Base-by-base conservation (phyloP, 768 basidiomycete species). In the Leccinum boreale region DNA sequence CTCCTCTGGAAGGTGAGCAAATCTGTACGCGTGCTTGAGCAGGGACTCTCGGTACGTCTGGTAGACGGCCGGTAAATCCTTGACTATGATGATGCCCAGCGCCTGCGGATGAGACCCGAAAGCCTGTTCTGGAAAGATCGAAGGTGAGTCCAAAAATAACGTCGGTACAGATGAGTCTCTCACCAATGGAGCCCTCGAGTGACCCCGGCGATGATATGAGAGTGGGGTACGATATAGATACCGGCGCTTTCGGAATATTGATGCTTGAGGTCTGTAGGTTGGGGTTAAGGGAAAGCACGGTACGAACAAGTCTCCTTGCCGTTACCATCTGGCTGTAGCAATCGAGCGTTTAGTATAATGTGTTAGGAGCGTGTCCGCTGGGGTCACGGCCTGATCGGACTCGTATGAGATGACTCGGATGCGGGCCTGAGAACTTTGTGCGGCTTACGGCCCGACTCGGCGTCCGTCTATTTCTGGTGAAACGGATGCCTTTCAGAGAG, bases 41-140 rank as follows among this genome's bases (percentile, higher is more conserved):
- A 98, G 76, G 26, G 83, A 77, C 65, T 89, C 84, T 36, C 97
- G 79, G 55, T 90, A 81, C 2, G 62, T 55, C 10, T 71, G 65
- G 65, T 91, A 99, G 44, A 74, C 75, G 4, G 70, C 62, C 1
- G 95, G 97, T 29, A 99, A 77, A 74, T 94, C 93, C 62, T 82
- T 82, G 61, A 95, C 79, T 50, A 96, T 73, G 59, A 96, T 79
- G 61, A 97, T 87, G 1, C 94, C 94, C 52, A 95, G 76, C 47
- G 85, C 86, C 52, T 85, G 75, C 8, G 89, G 81, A 58, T 84
- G 77, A 11, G 90, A 91, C 21, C 93, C 94, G 66, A 96, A 96
- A 3, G 90, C 94, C 62, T 83, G 79, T 64, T 87, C 89, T 91
- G 62, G 17, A 50, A 10, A 39, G 42, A 42, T 33, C 21, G 44